A percentile compares a stretch with the other conserved stretches of the same genome.
Evolutionary conservation across 331 rosid species (phyloP).

Genomic region (Quercus phellos): DNA sequence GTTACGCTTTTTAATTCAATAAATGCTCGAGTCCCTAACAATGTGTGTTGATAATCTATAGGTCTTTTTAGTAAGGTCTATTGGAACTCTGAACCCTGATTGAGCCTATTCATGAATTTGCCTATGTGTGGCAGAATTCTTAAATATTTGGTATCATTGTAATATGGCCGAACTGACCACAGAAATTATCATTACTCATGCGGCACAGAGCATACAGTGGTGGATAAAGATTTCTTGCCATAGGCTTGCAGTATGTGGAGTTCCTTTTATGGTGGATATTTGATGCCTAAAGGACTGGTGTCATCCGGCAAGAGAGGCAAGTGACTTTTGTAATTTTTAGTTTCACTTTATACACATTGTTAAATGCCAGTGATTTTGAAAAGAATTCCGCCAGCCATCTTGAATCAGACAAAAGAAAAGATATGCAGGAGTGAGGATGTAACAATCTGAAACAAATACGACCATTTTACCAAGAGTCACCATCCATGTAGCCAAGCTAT

Average conservation of each 20-base stretch:
- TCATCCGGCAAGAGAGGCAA: no score
- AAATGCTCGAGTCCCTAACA: not conserved
- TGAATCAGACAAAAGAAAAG: no score
- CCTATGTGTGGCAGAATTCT: not conserved
- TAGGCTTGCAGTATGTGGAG: not conserved
- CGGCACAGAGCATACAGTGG: not conserved
- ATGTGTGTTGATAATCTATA: not conserved
- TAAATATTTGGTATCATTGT: not conserved
- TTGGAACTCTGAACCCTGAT: not conserved
- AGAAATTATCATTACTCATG: not conserved
- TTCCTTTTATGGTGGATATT: not conserved
- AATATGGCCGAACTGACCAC: not conserved
- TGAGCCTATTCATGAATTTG: not conserved
- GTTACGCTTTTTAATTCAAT: not conserved
- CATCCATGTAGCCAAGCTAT: no score
- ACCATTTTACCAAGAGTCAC: no score
- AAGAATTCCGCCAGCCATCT: not conserved
- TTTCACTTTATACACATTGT: not conserved
- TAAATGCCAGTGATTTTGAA: not conserved
- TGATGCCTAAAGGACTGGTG: no score
- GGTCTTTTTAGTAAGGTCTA: not conserved
- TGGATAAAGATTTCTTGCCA: not conserved
- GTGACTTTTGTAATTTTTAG: not conserved
- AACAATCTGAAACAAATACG: no score
- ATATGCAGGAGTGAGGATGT: no score